Conservation (phyloP, 768 basidiomycete genomes). For the Lactarius sanguifluus region DNA sequence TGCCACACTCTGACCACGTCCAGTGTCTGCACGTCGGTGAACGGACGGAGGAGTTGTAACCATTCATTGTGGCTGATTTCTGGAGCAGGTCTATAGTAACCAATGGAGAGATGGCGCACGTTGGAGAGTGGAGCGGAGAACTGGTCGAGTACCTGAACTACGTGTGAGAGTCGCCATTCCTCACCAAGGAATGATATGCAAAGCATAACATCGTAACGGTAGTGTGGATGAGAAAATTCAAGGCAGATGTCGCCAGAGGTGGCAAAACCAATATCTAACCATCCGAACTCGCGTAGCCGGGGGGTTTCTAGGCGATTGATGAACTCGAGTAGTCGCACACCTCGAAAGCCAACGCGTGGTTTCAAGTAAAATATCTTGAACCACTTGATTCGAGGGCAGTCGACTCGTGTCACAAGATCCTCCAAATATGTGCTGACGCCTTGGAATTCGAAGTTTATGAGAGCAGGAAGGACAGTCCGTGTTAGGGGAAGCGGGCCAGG, state of each 20-base stretch:
- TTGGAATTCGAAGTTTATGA: background rate
- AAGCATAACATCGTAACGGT: background rate
- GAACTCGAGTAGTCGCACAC: background rate
- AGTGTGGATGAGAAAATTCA: background rate
- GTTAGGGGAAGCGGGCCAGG: background rate
- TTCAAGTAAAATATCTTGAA: background rate
- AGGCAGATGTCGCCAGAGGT: background rate
- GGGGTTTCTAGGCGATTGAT: background rate
- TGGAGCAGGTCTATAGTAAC: background rate
- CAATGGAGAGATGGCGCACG: background rate
- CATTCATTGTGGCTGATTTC: background rate
- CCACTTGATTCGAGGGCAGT: background rate
- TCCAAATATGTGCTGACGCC: background rate
- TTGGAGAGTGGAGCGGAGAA: background rate
- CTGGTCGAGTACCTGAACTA: background rate
- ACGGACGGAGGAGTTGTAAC: background rate
- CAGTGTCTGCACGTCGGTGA: background rate
- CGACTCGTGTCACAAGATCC: background rate
- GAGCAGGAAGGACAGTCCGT: background rate
- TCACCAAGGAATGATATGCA: background rate
- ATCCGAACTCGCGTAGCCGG: background rate
- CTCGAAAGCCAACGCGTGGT: background rate
- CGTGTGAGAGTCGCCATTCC: background rate
- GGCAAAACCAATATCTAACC: background rate
- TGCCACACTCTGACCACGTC: too few species aligned